Conservation (phyloP, 2,329 filamentous ascomycete genomes). For the Colletotrichum liriopes region DNA sequence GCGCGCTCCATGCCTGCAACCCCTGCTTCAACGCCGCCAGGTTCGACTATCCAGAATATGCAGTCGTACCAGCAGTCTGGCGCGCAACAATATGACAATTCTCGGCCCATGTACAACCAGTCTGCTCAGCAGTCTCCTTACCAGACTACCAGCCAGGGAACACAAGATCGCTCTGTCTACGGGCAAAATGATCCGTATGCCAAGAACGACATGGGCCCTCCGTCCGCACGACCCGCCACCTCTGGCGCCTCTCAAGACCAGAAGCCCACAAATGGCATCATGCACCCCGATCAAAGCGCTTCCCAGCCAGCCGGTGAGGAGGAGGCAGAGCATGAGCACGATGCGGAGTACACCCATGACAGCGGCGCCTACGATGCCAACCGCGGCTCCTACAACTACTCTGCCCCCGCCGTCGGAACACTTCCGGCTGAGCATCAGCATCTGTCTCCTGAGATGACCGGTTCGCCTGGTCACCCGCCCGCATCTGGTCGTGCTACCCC, state of each 20-base stretch:
- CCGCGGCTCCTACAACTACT: conserved; percentile 85
- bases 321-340: conserved; percentile 81
- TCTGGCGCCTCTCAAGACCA: conserved; percentile 74
- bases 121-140: conserved; percentile 81
- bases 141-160: conserved; percentile 71
- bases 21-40: conserved; percentile 92
- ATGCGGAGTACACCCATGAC: conserved; percentile 90
- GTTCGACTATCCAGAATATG: conserved; percentile 82
- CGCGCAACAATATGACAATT: conserved; percentile 81
- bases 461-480: conserved; percentile 84
- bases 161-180: conserved; percentile 76
- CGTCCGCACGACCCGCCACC: conserved; percentile 73
- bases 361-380: conserved; percentile 81
- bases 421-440: conserved; percentile 82
- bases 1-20: conserved; percentile 90
- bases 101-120: conserved; percentile 84
- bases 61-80: conserved; percentile 81
- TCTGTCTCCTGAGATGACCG: conserved; percentile 85
- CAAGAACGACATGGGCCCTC: conserved; percentile 92
- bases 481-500: conserved; percentile 89
- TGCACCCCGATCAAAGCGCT: conserved; percentile 68
- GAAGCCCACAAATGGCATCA: conserved; percentile 77
- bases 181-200: conserved; percentile 79
- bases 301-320: conserved; percentile 72
- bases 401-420: conserved; percentile 75